Evolutionary conservation across 2,329 filamentous ascomycete genomes (phyloP).

Genomic region (Pseudogymnoascus sp.): DNA sequence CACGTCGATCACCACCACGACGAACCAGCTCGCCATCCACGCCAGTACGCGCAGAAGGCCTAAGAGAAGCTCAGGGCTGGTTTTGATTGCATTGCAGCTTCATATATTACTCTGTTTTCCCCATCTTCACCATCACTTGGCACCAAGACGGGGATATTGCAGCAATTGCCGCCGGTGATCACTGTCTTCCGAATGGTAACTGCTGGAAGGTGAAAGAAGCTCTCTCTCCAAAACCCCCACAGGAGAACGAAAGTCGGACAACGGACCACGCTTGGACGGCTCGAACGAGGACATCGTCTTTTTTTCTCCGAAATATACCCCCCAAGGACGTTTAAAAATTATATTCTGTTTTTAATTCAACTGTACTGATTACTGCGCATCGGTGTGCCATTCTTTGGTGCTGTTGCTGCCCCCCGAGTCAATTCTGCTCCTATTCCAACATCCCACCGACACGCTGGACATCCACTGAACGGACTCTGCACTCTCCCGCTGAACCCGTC

Average conservation of each 20-base stretch:
- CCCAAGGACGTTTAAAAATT: neutral
- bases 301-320: neutral
- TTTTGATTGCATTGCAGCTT: neutral
- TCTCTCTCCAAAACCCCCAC: conserved; percentile 5
- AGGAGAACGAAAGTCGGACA: neutral
- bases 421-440: conserved; percentile 1
- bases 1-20: neutral
- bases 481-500: conserved; percentile 6
- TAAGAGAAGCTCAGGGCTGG: neutral
- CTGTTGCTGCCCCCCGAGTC: neutral
- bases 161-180: conserved; percentile 1
- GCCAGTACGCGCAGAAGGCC: neutral
- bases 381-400: neutral
- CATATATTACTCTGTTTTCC: neutral
- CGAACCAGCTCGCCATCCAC: neutral
- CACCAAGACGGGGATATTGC: neutral
- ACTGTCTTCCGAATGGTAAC: neutral
- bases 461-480: conserved; percentile 8
- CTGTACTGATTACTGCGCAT: neutral
- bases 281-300: neutral
- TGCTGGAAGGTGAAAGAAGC: conserved; percentile 9
- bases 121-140: neutral
- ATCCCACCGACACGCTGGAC: neutral
- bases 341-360: conserved; percentile 1
- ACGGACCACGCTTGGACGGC: neutral